Evolutionary conservation across 192 early-diverging fungal species (phyloP).

Genomic region (Coemansia sp.): DNA sequence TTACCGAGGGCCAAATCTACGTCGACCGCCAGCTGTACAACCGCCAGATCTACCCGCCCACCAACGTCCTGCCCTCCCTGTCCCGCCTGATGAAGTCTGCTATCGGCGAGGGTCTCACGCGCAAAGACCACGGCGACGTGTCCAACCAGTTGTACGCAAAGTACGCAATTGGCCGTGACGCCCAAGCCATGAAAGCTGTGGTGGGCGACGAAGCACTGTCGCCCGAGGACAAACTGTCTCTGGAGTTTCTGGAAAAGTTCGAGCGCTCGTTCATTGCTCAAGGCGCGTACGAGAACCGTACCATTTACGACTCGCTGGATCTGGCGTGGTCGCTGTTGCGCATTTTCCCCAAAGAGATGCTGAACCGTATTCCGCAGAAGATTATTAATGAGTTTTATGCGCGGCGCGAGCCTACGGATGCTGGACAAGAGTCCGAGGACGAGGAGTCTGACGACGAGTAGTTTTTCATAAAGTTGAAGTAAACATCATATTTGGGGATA

Average conservation of each 20-base stretch:
- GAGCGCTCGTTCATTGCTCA: constrained; percentile 97
- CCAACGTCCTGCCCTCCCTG: constrained; percentile 97
- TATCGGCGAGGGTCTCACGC: constrained; percentile 96
- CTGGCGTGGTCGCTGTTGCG: constrained; percentile 97
- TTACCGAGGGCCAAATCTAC: constrained; percentile 99
- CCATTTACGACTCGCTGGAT: constrained; percentile 95
- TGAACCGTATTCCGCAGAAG: constrained; percentile 98
- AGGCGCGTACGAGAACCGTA: constrained; percentile 93
- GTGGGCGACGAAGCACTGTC: constrained; percentile 99
- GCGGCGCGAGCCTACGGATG: constrained; percentile 44
- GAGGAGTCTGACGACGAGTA: constrained; percentile 37
- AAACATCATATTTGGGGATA: background rate
- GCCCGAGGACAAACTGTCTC: constrained; percentile 93
- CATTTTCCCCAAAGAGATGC: constrained; percentile 99
- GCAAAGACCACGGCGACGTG: constrained; percentile 98
- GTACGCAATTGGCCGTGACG: constrained; percentile 98
- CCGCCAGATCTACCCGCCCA: constrained; percentile 99
- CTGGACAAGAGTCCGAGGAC: constrained; percentile 15
- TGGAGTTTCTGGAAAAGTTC: constrained; percentile 99
- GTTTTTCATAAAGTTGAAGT: background rate
- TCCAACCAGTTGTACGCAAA: constrained; percentile 99
- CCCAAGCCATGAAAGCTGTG: constrained; percentile 99
- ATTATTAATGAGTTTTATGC: constrained; percentile 93
- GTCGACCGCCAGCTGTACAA: constrained; percentile 98
- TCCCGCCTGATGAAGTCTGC: constrained; percentile 99